Evolutionary conservation across 2,329 filamentous ascomycete genomes (phyloP), one percentile per base, ranked within the genome.

Genomic region (Colletotrichum melonis): DNA sequence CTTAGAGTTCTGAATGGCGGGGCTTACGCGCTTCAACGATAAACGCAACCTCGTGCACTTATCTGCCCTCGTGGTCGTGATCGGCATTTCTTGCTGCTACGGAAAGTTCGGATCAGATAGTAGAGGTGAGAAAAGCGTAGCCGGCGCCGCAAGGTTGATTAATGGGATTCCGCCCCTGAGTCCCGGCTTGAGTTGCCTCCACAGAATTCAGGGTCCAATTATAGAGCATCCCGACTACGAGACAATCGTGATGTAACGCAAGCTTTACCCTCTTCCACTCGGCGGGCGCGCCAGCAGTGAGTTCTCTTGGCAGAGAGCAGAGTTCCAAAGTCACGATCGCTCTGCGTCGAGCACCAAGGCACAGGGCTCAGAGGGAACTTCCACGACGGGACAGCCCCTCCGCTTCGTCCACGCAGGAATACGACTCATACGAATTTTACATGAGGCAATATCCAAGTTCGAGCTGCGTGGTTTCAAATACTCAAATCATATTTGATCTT

Each of bases 381-480:
- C 42, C 42, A 49, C 42, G 19, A n/a, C 42, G 9, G 6, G 16
- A 49, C 42, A 49, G 8, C 19, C 8, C 4, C 42, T 22, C 42
- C 42, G 42, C 19, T 49, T n/a, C 16, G 16, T 46, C 5, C 2
- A 49, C 7, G 42, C 42, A 19, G 42, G 0, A 49, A 3, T 3
- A 49, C 42, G 42, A 49, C 42, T 49, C 42, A 46, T 46, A n/a
- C 42, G 7, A 46, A 3, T 46, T 46, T 46, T 9, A 46, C 38
- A 46, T 55, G 24, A 55, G n/a, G 22, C n/a, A 16, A 62, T 49
- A 5, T 26, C n/a, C 49, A 57, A 71, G 71, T 32, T 77, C 76
- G 72, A 73, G 28, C 76, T 75, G 42, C 19, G 2, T 6, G 14
- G 12, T n/a, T 32, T 46, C 38, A 46, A 19, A 16, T 7, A 46